A percentile compares a stretch with the other conserved stretches of the same genome.
These are phyloP conservation scores for Phragmites australis DNA, from an alignment of 176 grass and related monocot species.

Conservation along the genomic window DNA sequence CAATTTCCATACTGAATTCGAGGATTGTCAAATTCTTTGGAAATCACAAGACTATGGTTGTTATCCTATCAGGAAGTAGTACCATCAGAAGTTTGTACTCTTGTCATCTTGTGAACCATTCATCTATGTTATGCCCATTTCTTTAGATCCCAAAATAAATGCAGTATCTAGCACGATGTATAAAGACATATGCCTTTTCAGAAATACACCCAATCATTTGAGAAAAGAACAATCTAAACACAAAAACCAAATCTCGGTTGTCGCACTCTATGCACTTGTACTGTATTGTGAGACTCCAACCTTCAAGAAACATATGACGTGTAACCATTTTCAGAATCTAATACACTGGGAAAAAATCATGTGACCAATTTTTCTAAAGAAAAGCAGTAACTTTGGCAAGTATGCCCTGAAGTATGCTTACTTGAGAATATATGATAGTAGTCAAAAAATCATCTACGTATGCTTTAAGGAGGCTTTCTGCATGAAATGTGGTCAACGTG, in stretches of 20 bases:
- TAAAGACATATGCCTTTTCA: conserved; percentile 10
- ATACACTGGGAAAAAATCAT: not conserved
- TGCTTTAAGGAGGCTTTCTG: not conserved
- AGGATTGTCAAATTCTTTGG: not conserved
- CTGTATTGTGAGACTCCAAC: not conserved
- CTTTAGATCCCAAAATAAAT: conserved; percentile 13
- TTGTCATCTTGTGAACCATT: not conserved
- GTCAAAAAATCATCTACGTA: not conserved
- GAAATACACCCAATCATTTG: conserved; percentile 17
- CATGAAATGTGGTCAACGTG: not conserved
- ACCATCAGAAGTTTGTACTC: conserved; percentile 3
- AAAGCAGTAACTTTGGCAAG: not conserved
- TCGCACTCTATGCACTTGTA: not conserved
- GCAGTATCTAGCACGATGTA: not conserved
- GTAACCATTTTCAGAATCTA: not conserved
- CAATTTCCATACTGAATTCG: conserved; percentile 5
- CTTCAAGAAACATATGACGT: not conserved
- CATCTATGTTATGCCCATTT: not conserved
- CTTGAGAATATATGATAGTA: conserved; percentile 8
- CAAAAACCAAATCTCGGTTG: conserved; percentile 8
- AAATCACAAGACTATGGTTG: not conserved
- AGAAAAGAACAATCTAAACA: conserved; percentile 24
- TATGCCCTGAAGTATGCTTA: not conserved
- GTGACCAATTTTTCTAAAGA: not conserved
- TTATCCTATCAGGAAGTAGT: not conserved